Base-by-base conservation (phyloP, 1,284 basidiomycete species). In the Chiua sp. region DNA sequence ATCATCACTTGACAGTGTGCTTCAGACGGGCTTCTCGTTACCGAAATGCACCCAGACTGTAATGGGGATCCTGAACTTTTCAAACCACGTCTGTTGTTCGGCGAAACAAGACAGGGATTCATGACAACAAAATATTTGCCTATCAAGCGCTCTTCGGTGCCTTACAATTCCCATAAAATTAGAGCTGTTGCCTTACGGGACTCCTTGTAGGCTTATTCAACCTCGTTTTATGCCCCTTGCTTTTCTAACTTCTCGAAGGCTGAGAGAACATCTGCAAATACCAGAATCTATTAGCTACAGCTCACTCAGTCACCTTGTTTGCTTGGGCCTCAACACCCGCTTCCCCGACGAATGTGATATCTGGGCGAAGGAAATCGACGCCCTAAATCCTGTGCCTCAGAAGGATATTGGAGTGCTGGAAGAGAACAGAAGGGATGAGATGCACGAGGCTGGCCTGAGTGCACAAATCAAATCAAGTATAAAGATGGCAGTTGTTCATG, bases 21-120 rank as follows among this genome's bases (percentile, higher is more conserved):
- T 47, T 62, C 59, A 2, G 69, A 66, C 39, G 55, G 60, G 10
- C 53, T 71, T 30, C 23, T 52, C 10, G 35, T 51, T 35, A 16
- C 55, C 3, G 59, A 68, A n/a, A 18, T 59, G 18, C 65, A 63
- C 51, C 51, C 64, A 2, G 71, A 72, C 16, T 71, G 65, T 53
- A 18, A 61, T 4, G 35, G 75, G 22, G 68, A 75, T 22, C 60
- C 63, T 0, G 56, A 55, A 1, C 37, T 64, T n/a, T 63, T 76
- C 48, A 64, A 64, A 26, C 77, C 77, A 32, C 66, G 62, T 22
- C 56, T 79, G 1, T 37, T 78, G n/a, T 63, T 53, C 47, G 77
- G 77, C 15, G 77, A 78, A 60, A 76, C 75, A 13, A 60, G 59
- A 16, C 75, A 77, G 62, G 77, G 70, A 2, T 68, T 78, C 33